Evolutionary conservation across 2,329 filamentous ascomycete genomes (phyloP), one percentile per base, ranked within the genome.

Genomic region (Ambrosiella xylebori): DNA sequence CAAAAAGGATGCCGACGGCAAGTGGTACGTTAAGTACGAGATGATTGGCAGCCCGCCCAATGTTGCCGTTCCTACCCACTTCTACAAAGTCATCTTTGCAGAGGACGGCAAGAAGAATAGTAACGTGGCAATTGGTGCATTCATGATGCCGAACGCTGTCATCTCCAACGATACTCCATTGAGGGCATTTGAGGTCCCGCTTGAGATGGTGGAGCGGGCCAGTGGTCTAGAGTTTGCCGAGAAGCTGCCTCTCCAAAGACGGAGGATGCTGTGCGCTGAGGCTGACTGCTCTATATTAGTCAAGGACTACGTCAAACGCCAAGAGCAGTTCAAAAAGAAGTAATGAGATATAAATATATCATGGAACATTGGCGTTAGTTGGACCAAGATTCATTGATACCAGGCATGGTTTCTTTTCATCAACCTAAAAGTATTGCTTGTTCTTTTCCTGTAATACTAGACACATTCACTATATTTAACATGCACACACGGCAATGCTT

Each of bases 81-180:
- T 98, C 73, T 98, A 95, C 79, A 98, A 98, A 75, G 88, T 98
- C 66, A 93, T 98, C 65, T 95, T 93, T 66, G 93, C 88, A 35
- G 93, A 98, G 72, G 88, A 95, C 66, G 86, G 85, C 2, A 73
- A 71, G 1, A 70, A 67, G 8, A 76, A 76, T 35, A 86, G 87
- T 15, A 84, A 84, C 62, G 93, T 98, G 39, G 88, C 89, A 38
- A 74, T 98, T 40, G 93, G 88, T 51, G 93, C 93, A 7, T 98
- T 98, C 66, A 91, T 98, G 57, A 76, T 98, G 65, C 93, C 93
- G 13, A 98, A 98, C 69, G 89, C 88, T 1, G 76, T 73, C 15
- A 98, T 98, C 64, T 76, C 85, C 41, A 98, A 95, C 70, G 77
- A 82, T 61, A 96, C 93, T 74, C 87, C 86, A 54, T 75, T 98